These are phyloP conservation scores for Pseudogymnoascus sp. DNA, from an alignment of 2,329 filamentous ascomycete genomes.

Conservation along the genomic window DNA sequence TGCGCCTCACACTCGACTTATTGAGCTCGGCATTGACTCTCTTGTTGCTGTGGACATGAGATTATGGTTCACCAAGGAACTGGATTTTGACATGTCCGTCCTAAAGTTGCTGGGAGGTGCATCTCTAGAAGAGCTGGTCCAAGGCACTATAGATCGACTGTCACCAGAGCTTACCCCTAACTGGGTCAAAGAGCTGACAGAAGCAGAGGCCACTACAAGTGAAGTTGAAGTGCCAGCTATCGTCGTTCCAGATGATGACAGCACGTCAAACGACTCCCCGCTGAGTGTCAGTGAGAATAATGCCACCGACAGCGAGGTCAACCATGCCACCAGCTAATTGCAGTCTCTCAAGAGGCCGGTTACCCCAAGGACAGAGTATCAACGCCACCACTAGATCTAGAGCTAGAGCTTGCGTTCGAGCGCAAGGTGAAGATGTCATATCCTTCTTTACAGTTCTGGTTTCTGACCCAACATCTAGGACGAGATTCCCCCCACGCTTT, in stretches of 20 bases:
- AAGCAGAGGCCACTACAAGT: background rate
- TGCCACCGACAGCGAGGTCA: background rate
- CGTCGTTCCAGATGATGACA: background rate
- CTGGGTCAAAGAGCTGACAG: background rate
- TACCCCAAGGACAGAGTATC: background rate
- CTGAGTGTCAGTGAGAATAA: background rate
- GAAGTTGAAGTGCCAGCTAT: background rate
- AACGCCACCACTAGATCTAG: background rate
- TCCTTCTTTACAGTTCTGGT: constrained; percentile 17
- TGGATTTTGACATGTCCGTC: constrained; percentile 34
- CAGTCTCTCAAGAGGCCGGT: background rate
- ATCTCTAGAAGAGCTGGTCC: constrained; percentile 14
- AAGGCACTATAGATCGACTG: background rate
- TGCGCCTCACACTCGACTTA: background rate
- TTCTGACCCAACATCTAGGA: constrained; percentile 17
- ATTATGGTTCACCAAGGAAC: constrained; percentile 6
- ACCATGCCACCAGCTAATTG: background rate
- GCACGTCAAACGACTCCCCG: background rate
- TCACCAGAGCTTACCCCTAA: background rate
- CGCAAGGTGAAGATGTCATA: background rate
- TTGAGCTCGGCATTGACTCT: constrained; percentile 8
- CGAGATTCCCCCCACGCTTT: constrained; percentile 19
- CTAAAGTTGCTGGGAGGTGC: constrained; percentile 35
- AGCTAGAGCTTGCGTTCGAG: background rate
- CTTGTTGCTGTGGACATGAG: constrained; percentile 6